Percentiles rank a stretch among this genome's conserved stretches.
These are phyloP conservation scores for Russula vinacea DNA, from an alignment of 768 basidiomycete genomes.

Conservation along the genomic window DNA sequence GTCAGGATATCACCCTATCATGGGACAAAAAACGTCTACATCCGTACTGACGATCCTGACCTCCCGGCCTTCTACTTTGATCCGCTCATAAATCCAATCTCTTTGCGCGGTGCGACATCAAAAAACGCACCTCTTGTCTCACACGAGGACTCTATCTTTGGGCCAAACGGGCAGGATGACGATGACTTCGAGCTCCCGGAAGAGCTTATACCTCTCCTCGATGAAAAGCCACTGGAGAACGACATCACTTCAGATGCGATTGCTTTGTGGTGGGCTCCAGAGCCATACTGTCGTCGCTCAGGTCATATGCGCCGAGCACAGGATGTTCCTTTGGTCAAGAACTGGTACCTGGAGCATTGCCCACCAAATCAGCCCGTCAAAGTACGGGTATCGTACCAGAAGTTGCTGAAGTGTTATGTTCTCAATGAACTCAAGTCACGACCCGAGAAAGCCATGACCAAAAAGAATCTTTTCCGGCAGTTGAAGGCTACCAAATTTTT, in stretches of 20 bases:
- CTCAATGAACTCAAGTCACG: constrained; percentile 89
- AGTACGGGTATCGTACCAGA: constrained; percentile 98
- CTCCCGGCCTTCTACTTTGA: constrained; percentile 99
- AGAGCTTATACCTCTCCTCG: constrained; percentile 73
- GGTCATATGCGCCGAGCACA: constrained; percentile 93
- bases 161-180: constrained; percentile 78
- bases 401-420: constrained; percentile 92
- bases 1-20: constrained; percentile 93
- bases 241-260: constrained; percentile 95
- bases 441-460: constrained; percentile 94
- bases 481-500: constrained; percentile 99
- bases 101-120: constrained; percentile 77
- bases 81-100: constrained; percentile 96
- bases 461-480: constrained; percentile 95
- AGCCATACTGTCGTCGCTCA: constrained; percentile 89
- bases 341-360: constrained; percentile 98
- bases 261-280: constrained; percentile 97
- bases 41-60: constrained; percentile 99
- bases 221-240: constrained; percentile 74
- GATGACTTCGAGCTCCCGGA: constrained; percentile 87
- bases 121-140: constrained; percentile 80
- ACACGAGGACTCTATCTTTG: constrained; percentile 92
- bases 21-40: constrained; percentile 94
- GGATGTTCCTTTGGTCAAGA: constrained; percentile 93
- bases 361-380: constrained; percentile 95